phyloP scores from a whole-genome alignment of 768 basidiomycete genomes.

The Leccinum pellstonianum region DNA sequence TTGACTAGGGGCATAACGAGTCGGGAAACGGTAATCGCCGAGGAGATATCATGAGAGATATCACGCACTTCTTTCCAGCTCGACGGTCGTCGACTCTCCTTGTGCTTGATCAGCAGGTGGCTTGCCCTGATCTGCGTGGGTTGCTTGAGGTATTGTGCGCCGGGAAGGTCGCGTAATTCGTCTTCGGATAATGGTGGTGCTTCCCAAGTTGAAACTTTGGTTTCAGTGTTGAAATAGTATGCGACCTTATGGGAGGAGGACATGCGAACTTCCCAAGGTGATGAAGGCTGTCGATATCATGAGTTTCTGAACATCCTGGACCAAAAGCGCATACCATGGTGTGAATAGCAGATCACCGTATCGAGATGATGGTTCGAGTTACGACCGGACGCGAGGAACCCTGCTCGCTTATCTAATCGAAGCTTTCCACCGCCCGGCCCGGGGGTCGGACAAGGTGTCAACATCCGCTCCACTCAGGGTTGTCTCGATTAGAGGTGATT shows the following conservation, averaged over 20 bases:
- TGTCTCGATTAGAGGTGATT: slow-evolving; percentile 19
- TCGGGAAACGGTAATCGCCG: background rate
- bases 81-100: slow-evolving; percentile 69
- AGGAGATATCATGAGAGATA: background rate
- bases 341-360: slow-evolving; percentile 9
- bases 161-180: slow-evolving; percentile 61
- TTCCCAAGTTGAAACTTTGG: slow-evolving; percentile 79
- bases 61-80: slow-evolving; percentile 80
- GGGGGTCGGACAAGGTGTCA: background rate
- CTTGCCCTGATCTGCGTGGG: slow-evolving; percentile 81
- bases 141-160: slow-evolving; percentile 52
- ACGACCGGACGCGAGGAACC: background rate
- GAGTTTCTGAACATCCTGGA: slow-evolving; percentile 6
- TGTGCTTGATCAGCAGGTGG: slow-evolving; percentile 93
- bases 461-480: background rate
- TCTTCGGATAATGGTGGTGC: slow-evolving; percentile 56
- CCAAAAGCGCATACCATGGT: slow-evolving; percentile 24
- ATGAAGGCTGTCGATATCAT: slow-evolving; percentile 17
- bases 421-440: background rate
- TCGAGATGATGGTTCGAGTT: slow-evolving; percentile 1
- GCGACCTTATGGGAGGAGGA: slow-evolving; percentile 74
- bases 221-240: slow-evolving; percentile 83
- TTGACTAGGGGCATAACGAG: slow-evolving; percentile 40
- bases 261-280: slow-evolving; percentile 82
- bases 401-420: slow-evolving; percentile 16